Conservation (phyloP, 208 protist species). For the Leishmania turanica region DNA sequence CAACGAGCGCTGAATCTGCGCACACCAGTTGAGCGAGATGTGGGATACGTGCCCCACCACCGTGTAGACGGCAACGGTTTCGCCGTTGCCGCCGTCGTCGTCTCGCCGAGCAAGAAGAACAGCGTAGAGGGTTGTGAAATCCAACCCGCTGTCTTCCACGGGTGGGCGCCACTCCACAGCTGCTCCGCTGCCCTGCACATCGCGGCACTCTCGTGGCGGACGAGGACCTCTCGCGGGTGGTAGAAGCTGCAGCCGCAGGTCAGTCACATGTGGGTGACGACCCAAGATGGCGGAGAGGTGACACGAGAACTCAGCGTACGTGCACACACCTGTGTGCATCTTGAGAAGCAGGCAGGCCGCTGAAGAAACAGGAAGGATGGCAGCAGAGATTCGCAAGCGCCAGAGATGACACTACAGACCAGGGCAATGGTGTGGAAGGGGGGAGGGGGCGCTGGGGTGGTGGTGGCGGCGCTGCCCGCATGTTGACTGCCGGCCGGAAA, state of each 20-base stretch:
- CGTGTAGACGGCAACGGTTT: conserved; percentile 2
- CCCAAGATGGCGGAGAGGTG: conserved; percentile 8
- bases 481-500: neutral
- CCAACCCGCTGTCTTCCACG: neutral
- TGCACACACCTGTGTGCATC: conserved; percentile 18
- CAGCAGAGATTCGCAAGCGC: neutral
- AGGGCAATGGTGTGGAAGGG: too few relatives aligned
- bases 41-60: conserved; percentile 17
- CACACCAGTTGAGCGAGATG: conserved; percentile 59
- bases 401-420: neutral
- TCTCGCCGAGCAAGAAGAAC: conserved; percentile 1
- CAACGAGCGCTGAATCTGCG: conserved; percentile 53
- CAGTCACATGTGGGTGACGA: conserved; percentile 1
- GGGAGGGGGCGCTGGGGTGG: neutral
- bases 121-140: conserved; percentile 23
- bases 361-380: neutral
- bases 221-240: neutral
- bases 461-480: neutral
- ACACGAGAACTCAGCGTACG: neutral
- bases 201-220: neutral
- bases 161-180: neutral
- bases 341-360: neutral
- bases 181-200: neutral
- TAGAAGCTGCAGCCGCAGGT: conserved; percentile 15
- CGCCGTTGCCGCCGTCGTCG: too few relatives aligned